phyloP scores from a whole-genome alignment of 805 yeast genomes.

The Middelhovenomyces tepae region DNA sequence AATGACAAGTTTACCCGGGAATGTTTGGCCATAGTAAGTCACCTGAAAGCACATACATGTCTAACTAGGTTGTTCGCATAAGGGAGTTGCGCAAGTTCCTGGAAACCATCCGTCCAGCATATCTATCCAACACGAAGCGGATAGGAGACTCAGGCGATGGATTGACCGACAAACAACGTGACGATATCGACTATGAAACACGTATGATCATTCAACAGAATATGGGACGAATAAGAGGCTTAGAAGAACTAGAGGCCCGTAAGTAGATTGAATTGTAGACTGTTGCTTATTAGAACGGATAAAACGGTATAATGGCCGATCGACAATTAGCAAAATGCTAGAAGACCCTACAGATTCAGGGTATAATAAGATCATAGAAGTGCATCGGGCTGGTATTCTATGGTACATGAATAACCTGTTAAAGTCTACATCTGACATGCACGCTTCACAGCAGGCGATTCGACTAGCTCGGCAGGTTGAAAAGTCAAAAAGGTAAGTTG shows the following conservation, averaged over 20 bases:
- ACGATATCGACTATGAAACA: conserved; percentile 32
- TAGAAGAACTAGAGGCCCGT: conserved; percentile 25
- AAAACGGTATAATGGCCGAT: too few relatives aligned
- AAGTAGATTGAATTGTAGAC: too few relatives aligned
- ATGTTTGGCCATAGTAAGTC: conserved; percentile 18
- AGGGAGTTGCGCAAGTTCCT: conserved; percentile 17
- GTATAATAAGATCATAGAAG: conserved; percentile 19
- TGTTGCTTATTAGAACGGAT: too few relatives aligned
- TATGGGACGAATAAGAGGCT: conserved; percentile 20
- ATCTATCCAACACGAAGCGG: conserved; percentile 21
- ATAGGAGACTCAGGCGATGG: conserved; percentile 8
- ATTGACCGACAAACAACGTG: conserved; percentile 29
- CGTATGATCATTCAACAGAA: conserved; percentile 28
- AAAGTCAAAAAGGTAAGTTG: conserved; percentile 6
- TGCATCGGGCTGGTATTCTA: conserved; percentile 31
- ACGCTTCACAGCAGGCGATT: conserved; percentile 24
- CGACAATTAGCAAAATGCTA: conserved; percentile 15
- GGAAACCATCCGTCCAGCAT: conserved; percentile 21
- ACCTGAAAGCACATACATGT: too few relatives aligned
- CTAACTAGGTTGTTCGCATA: conserved; percentile 13
- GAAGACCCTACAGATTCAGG: conserved; percentile 21
- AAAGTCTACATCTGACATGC: conserved; percentile 23
- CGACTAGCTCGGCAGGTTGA: conserved; percentile 4
- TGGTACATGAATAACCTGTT: conserved; percentile 26
- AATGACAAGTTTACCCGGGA: conserved; percentile 23